Evolutionary conservation across 169 alveolate species (phyloP), one percentile per base, ranked within the genome.

Genomic region (Fabrea salina): DNA sequence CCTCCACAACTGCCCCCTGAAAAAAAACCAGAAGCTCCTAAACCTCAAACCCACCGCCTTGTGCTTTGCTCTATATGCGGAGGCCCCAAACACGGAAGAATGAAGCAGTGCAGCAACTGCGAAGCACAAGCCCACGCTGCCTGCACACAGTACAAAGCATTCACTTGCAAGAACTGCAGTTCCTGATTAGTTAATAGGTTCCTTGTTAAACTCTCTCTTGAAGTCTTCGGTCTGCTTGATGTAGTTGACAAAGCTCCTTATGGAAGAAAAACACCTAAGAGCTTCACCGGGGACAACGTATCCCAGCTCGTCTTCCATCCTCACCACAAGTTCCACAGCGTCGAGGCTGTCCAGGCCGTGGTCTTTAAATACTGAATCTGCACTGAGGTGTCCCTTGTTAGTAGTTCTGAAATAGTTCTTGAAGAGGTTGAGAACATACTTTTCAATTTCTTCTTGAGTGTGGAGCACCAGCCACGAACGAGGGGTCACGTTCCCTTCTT

Each of bases 291-390:
- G 89, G 30, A 86, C 66, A 33, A 82, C 82, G 50, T 77, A 70
- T 40, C 89, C 91, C 5, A 86, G 66, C 32, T 86, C 91, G 57
- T 86, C 91, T 37, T 86, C 91, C 7, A 82, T 64, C 70, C 81
- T 76, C 19, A 86, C 80, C 7, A 86, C 81, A 1, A 86, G 78
- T 49, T 86, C 91, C 44, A 82, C 82, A 5, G 77, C 27, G 41
- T 86, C 91, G 0, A 86, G 59, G 49, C 79, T 40, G 64, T 86
- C 91, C 5, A 86, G 82, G 1, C 91, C 91, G 47, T 86, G 91
- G n/a, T 86, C 86, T 16, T 25, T 37, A 4, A 76, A 41, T 16
- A 11, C 40, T 27, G 81, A 50, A n/a, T 81, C 82, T 2, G 78
- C 49, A 37, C 64, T 25, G 27, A 86, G 77, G 39, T 74, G 47